Conservation (phyloP, 768 basidiomycete genomes). For the Collybiopsis luxurians region DNA sequence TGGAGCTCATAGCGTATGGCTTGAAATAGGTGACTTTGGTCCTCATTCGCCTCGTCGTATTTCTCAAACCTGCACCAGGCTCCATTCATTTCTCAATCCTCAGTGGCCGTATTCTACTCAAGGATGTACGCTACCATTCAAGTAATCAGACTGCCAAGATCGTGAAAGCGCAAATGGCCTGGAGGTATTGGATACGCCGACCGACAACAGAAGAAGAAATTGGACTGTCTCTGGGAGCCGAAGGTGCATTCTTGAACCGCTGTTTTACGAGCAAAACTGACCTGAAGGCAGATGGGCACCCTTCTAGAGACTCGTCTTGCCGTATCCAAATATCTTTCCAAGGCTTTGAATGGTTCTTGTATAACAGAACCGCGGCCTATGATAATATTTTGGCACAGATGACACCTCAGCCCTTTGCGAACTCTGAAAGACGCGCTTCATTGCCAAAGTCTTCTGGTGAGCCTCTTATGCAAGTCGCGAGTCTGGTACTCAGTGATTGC, state of each 20-base stretch:
- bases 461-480: too few species aligned
- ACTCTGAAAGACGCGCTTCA: constrained; percentile 35
- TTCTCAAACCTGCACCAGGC: constrained; percentile 39
- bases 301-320: constrained; percentile 52
- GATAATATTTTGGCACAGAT: constrained; percentile 83
- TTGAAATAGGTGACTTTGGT: constrained; percentile 61
- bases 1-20: constrained; percentile 74
- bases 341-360: constrained; percentile 92
- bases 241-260: constrained; percentile 39
- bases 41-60: not conserved
- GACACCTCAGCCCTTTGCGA: constrained; percentile 33
- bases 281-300: constrained; percentile 29
- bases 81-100: constrained; percentile 91
- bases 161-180: constrained; percentile 82
- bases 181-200: constrained; percentile 91
- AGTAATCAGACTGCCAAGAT: constrained; percentile 87
- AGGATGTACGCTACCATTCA: constrained; percentile 87
- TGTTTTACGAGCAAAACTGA: too few species aligned
- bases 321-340: constrained; percentile 78
- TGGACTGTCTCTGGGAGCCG: constrained; percentile 43
- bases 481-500: not conserved
- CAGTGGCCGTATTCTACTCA: constrained; percentile 83
- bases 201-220: constrained; percentile 77
- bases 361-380: constrained; percentile 86
- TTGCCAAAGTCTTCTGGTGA: constrained; percentile 41